These are phyloP conservation scores for Apophysomyces trapeziformis DNA, from an alignment of 371 early-diverging fungal genomes.

Conservation along the genomic window DNA sequence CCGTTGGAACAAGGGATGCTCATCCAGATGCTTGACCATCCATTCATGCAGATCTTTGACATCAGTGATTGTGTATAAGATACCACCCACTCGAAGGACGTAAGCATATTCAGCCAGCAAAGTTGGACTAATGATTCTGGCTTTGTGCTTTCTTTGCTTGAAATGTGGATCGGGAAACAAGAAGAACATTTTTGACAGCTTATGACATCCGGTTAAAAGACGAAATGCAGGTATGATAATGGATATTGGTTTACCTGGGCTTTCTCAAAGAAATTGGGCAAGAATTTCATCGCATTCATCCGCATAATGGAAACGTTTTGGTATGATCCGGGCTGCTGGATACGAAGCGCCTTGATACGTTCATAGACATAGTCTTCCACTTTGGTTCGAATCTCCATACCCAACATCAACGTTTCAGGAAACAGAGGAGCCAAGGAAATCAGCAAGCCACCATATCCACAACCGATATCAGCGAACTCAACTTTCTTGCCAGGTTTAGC, in stretches of 20 bases:
- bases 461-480: slow-evolving; percentile 99
- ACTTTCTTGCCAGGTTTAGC: slow-evolving; percentile 70
- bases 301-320: slow-evolving; percentile 96
- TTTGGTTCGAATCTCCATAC: slow-evolving; percentile 99
- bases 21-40: slow-evolving; percentile 95
- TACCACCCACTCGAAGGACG: slow-evolving; percentile 85
- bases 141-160: slow-evolving; percentile 99
- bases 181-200: slow-evolving; percentile 98
- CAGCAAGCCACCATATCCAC: slow-evolving; percentile 98
- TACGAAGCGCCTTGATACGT: slow-evolving; percentile 88
- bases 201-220: not conserved
- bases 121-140: slow-evolving; percentile 91
- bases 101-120: slow-evolving; percentile 97
- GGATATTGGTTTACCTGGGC: slow-evolving; percentile 65
- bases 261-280: slow-evolving; percentile 97
- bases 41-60: slow-evolving; percentile 94
- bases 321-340: slow-evolving; percentile 81
- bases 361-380: slow-evolving; percentile 94
- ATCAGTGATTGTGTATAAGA: slow-evolving; percentile 96
- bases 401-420: slow-evolving; percentile 89
- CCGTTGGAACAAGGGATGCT: slow-evolving; percentile 91
- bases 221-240: not conserved
- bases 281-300: slow-evolving; percentile 99
- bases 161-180: slow-evolving; percentile 99
- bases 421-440: slow-evolving; percentile 89